These are phyloP conservation scores for Auriscalpium orientale DNA, from an alignment of 768 basidiomycete genomes.

Conservation along the genomic window DNA sequence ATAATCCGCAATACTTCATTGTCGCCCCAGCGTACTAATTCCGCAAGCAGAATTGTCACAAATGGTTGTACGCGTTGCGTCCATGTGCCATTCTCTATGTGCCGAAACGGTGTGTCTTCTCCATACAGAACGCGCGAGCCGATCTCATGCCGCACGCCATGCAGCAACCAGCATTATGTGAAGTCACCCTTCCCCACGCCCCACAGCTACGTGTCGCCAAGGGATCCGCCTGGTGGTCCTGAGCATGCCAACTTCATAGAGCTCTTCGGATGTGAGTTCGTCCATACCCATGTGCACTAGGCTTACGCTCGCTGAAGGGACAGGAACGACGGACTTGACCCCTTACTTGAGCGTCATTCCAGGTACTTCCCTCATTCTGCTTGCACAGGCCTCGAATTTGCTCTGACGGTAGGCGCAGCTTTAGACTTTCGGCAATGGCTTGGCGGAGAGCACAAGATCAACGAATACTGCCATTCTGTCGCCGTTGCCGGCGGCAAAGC, in stretches of 20 bases:
- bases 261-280: constrained; percentile 45
- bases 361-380: constrained; percentile 28
- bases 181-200: constrained; percentile 54
- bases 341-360: constrained; percentile 46
- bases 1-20: neutral
- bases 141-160: neutral
- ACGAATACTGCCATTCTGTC: constrained; percentile 59
- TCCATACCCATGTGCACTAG: neutral
- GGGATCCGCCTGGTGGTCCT: constrained; percentile 25
- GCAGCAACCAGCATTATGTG: constrained; percentile 58
- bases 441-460: constrained; percentile 71
- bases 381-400: neutral
- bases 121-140: neutral
- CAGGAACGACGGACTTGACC: constrained; percentile 51
- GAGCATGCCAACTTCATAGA: constrained; percentile 32
- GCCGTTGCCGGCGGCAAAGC: constrained; percentile 58
- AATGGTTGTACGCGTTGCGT: constrained; percentile 75
- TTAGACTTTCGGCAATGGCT: constrained; percentile 65
- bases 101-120: constrained; percentile 42
- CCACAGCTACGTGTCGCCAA: constrained; percentile 41
- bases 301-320: constrained; percentile 35
- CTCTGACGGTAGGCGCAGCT: constrained; percentile 30
- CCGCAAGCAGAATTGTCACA: constrained; percentile 64
- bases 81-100: constrained; percentile 68
- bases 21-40: neutral